These are phyloP conservation scores for Gorgonomyces haynaldii DNA, from an alignment of 192 early-diverging fungal genomes.

Conservation along the genomic window DNA sequence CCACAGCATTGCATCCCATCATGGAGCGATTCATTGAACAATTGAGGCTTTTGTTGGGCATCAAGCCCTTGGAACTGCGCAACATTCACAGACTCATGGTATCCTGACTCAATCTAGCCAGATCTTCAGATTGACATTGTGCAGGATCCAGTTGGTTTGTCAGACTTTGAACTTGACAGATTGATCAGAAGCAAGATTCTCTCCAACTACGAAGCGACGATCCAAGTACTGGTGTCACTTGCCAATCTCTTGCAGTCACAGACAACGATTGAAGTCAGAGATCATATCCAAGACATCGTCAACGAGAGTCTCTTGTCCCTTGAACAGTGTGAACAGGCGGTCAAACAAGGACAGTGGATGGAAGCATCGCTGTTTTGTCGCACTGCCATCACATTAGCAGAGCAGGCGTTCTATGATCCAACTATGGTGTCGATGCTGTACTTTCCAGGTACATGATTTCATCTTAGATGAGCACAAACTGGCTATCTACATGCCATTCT, in stretches of 20 bases:
- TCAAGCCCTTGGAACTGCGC: slow-evolving; percentile 38
- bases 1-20: slow-evolving; percentile 50
- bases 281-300: slow-evolving; percentile 53
- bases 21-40: slow-evolving; percentile 77
- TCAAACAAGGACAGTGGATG: slow-evolving; percentile 5
- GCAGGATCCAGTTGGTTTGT: slow-evolving; percentile 50
- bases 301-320: not conserved
- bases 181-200: slow-evolving; percentile 57
- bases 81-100: slow-evolving; percentile 18
- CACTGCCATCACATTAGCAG: slow-evolving; percentile 53
- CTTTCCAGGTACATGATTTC: too few relatives aligned
- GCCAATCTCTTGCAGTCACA: slow-evolving; percentile 61
- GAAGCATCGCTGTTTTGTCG: slow-evolving; percentile 48
- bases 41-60: slow-evolving; percentile 69
- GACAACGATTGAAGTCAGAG: slow-evolving; percentile 87
- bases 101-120: slow-evolving; percentile 9
- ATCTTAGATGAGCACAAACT: too few relatives aligned
- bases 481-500: slow-evolving; percentile 3
- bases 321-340: not conserved
- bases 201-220: slow-evolving; percentile 61
- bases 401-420: slow-evolving; percentile 93
- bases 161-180: slow-evolving; percentile 71
- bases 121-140: slow-evolving; percentile 25
- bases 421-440: slow-evolving; percentile 97
- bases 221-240: slow-evolving; percentile 69